These are phyloP conservation scores for Lactifluus echinatus DNA, from an alignment of 768 basidiomycete genomes.

Conservation along the genomic window DNA sequence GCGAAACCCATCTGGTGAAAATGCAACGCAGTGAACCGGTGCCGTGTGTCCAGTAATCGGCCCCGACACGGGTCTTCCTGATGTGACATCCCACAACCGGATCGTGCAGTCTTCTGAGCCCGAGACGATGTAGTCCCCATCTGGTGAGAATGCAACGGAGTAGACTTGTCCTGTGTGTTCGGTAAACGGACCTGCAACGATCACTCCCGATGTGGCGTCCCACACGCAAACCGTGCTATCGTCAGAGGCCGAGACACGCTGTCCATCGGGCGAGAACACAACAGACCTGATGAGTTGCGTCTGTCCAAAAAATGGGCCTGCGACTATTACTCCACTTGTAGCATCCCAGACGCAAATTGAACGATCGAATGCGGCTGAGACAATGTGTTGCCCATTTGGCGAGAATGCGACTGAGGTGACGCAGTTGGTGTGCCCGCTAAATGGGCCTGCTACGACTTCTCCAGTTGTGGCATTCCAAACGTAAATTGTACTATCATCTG, in stretches of 20 bases:
- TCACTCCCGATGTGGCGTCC: neutral
- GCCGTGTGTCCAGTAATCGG: no score
- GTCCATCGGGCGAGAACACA: neutral
- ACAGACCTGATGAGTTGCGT: neutral
- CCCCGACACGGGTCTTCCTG: no score
- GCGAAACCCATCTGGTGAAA: no score
- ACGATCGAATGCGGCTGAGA: neutral
- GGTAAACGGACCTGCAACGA: neutral
- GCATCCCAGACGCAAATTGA: neutral
- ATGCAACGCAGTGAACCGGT: no score
- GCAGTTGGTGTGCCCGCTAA: neutral
- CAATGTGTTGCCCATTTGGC: neutral
- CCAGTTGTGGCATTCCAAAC: no score
- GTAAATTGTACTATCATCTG: neutral
- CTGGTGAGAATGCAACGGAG: neutral
- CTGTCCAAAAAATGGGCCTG: neutral
- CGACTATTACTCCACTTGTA: neutral
- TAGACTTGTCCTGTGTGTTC: neutral
- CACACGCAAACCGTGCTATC: neutral
- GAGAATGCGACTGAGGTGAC: neutral
- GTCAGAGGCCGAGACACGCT: neutral
- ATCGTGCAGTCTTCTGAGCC: neutral
- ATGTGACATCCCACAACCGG: constrained; percentile 21
- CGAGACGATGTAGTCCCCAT: neutral
- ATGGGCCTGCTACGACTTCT: neutral